These are phyloP conservation scores for Smithsoniella earleae DNA, from an alignment of 163 green algal species.

Conservation along the genomic window DNA sequence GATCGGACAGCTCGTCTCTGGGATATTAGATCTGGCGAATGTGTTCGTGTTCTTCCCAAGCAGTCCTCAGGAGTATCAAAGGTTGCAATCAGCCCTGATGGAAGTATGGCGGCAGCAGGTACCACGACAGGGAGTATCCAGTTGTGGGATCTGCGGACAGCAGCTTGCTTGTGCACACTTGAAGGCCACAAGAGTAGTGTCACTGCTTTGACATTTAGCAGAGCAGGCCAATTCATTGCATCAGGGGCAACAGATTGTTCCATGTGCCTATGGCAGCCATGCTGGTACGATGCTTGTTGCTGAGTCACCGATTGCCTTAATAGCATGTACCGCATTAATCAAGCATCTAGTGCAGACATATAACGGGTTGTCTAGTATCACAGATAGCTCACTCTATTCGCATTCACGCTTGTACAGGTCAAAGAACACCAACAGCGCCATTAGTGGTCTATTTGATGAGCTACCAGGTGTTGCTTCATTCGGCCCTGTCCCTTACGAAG, in stretches of 20 bases:
- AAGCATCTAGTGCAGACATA: too few relatives aligned
- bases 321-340: too few relatives aligned
- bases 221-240: neutral
- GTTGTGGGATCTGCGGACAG: slow-evolving; percentile 17
- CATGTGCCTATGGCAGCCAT: slow-evolving; percentile 11
- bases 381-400: too few relatives aligned
- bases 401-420: neutral
- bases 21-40: neutral
- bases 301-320: too few relatives aligned
- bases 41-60: slow-evolving; percentile 1
- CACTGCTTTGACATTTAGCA: slow-evolving; percentile 3
- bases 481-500: slow-evolving; percentile 8
- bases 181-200: neutral
- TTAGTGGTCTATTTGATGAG: neutral
- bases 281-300: slow-evolving; percentile 9
- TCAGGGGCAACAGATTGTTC: slow-evolving; percentile 1
- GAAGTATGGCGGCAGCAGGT: neutral
- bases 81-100: slow-evolving; percentile 15
- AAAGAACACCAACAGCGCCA: neutral
- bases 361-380: too few relatives aligned
- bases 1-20: slow-evolving; percentile 6
- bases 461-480: neutral
- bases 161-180: neutral
- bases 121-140: neutral
- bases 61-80: neutral